These are phyloP conservation scores for Melastoma malabathricum DNA, from an alignment of 345 rosid species.

Conservation along the genomic window DNA sequence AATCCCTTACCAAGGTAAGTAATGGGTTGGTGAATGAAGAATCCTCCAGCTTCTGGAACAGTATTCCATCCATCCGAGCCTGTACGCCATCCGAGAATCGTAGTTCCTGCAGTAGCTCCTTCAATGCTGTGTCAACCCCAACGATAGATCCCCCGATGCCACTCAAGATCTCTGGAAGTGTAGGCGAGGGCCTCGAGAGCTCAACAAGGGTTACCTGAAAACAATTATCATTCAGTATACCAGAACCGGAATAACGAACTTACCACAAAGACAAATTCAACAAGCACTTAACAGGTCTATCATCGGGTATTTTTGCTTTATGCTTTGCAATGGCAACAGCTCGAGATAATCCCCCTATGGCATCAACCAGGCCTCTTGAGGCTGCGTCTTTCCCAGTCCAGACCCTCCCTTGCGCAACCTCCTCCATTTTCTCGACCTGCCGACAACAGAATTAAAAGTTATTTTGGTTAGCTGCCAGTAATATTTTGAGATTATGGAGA, in stretches of 20 bases:
- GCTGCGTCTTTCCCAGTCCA: constrained; percentile 92
- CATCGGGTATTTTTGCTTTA: constrained; percentile 60
- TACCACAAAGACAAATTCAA: no score
- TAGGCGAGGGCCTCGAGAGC: constrained; percentile 64
- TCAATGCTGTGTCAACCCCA: constrained; percentile 55
- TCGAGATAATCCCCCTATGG: constrained; percentile 69
- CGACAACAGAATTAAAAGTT: constrained; percentile 1
- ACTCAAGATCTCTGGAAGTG: constrained; percentile 61
- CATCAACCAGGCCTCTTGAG: constrained; percentile 74
- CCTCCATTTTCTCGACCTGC: constrained; percentile 83
- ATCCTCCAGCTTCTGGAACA: constrained; percentile 58
- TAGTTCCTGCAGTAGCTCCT: constrained; percentile 45
- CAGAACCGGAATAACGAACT: no score
- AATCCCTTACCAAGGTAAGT: constrained; percentile 49
- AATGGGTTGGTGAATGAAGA: constrained; percentile 36
- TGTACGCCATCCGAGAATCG: constrained; percentile 49
- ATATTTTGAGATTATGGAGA: no score
- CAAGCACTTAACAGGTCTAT: background rate
- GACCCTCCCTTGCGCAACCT: constrained; percentile 95
- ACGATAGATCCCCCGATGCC: constrained; percentile 52
- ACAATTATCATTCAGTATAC: background rate
- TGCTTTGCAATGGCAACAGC: constrained; percentile 85
- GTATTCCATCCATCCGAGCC: constrained; percentile 85
- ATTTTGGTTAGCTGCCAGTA: no score
- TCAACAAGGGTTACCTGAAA: constrained; percentile 68